Evolutionary conservation across 2,329 filamentous ascomycete genomes (phyloP).

Genomic region (Parafenestella ontariensis): DNA sequence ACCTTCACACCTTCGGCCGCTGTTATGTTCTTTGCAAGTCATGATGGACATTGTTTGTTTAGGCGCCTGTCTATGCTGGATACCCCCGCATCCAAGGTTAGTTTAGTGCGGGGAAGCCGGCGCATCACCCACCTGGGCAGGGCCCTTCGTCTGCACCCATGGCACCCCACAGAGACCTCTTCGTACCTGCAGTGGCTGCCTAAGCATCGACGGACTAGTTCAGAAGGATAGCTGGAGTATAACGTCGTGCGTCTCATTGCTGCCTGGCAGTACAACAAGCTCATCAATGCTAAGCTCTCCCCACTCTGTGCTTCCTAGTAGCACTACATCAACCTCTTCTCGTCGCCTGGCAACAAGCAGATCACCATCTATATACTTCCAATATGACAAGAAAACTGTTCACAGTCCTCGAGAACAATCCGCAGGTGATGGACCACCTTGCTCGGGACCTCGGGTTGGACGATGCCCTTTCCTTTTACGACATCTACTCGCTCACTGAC

Average conservation of each 20-base stretch:
- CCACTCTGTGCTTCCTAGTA: neutral
- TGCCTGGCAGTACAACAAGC: slow-evolving; percentile 5
- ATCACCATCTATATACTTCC: too few relatives aligned
- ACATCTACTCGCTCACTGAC: slow-evolving; percentile 62
- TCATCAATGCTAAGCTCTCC: neutral
- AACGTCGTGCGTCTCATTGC: neutral
- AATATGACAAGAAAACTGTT: slow-evolving; percentile 40
- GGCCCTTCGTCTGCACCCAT: too few relatives aligned
- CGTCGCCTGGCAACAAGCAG: neutral
- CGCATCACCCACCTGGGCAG: too few relatives aligned
- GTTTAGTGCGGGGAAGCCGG: slow-evolving; percentile 23
- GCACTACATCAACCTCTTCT: neutral
- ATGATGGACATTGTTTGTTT: neutral
- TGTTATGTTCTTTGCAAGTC: neutral
- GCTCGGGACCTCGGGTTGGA: slow-evolving; percentile 59
- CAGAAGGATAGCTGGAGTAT: neutral
- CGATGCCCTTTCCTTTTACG: slow-evolving; percentile 57
- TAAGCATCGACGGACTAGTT: neutral
- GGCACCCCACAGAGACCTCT: too few relatives aligned
- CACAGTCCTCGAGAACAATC: slow-evolving; percentile 59
- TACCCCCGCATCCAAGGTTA: too few relatives aligned
- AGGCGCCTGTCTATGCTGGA: too few relatives aligned
- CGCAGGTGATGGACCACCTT: slow-evolving; percentile 60
- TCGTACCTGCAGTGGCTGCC: slow-evolving; percentile 1
- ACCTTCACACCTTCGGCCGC: too few relatives aligned